These are phyloP conservation scores for Porphyrellus sp. DNA, from an alignment of 1,284 basidiomycete species.

Conservation along the genomic window DNA sequence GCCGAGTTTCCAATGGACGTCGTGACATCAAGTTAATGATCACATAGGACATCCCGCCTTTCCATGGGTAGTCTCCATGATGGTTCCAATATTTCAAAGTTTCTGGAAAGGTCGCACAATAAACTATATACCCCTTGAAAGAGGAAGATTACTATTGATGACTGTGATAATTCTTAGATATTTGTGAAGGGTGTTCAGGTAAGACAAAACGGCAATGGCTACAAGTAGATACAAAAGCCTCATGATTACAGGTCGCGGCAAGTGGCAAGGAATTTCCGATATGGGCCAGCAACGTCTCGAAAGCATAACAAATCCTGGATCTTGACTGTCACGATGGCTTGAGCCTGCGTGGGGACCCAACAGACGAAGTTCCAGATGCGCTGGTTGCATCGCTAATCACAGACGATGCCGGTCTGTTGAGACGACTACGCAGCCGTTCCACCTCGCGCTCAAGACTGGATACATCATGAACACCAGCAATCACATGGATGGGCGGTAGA, in stretches of 20 bases:
- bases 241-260: constrained; percentile 12
- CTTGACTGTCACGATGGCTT: constrained; percentile 23
- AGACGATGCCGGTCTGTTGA: constrained; percentile 47
- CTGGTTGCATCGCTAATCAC: constrained; percentile 28
- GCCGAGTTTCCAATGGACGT: too few relatives aligned
- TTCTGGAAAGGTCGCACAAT: background rate
- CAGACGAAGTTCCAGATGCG: constrained; percentile 25
- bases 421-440: constrained; percentile 63
- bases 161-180: too few relatives aligned
- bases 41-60: too few relatives aligned
- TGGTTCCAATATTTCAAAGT: background rate
- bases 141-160: background rate
- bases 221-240: constrained; percentile 24
- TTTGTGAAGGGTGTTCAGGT: background rate
- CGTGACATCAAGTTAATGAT: too few relatives aligned
- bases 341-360: constrained; percentile 34
- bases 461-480: constrained; percentile 6
- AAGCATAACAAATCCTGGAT: background rate
- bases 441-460: constrained; percentile 65
- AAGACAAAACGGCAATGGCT: constrained; percentile 16
- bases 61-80: too few relatives aligned
- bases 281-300: background rate
- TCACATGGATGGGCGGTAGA: constrained; percentile 8
- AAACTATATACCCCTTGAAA: too few relatives aligned
- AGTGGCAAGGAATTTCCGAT: background rate